phyloP scores from a whole-genome alignment of 139 green algal species.

The Coccomyxa sp. region DNA sequence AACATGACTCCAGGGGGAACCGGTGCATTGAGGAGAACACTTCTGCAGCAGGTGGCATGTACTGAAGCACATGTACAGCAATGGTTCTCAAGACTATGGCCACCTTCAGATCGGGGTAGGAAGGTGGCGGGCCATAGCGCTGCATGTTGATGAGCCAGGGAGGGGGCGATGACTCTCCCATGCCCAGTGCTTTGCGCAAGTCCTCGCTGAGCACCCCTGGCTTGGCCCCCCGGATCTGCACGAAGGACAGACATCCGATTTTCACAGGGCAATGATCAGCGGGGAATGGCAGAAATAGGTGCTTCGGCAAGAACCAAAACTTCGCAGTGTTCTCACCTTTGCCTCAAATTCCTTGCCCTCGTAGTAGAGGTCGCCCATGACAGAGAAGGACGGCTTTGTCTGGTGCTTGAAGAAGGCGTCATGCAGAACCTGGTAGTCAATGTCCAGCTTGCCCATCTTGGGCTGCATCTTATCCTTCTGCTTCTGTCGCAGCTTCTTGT shows the following conservation, averaged over 20 bases:
- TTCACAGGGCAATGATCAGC: neutral
- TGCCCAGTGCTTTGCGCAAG: conserved; percentile 81
- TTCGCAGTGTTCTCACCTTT: conserved; percentile 8
- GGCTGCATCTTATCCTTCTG: conserved; percentile 56
- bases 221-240: conserved; percentile 42
- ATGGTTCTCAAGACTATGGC: neutral
- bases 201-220: conserved; percentile 64
- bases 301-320: neutral
- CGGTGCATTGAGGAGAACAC: neutral
- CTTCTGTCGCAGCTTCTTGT: conserved; percentile 62
- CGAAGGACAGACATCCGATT: neutral
- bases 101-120: conserved; percentile 78
- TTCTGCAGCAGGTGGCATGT: neutral
- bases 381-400: conserved; percentile 83
- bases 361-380: conserved; percentile 94
- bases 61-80: neutral
- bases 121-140: conserved; percentile 94
- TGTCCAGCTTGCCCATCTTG: conserved; percentile 96
- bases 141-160: conserved; percentile 99
- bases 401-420: conserved; percentile 99
- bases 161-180: conserved; percentile 73
- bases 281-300: too few relatives aligned
- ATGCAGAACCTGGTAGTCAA: conserved; percentile 94
- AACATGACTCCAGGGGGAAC: neutral
- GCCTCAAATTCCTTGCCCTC: conserved; percentile 88